phyloP scores from a whole-genome alignment of 2,329 filamentous ascomycete species.

The Colletotrichum musicola region DNA sequence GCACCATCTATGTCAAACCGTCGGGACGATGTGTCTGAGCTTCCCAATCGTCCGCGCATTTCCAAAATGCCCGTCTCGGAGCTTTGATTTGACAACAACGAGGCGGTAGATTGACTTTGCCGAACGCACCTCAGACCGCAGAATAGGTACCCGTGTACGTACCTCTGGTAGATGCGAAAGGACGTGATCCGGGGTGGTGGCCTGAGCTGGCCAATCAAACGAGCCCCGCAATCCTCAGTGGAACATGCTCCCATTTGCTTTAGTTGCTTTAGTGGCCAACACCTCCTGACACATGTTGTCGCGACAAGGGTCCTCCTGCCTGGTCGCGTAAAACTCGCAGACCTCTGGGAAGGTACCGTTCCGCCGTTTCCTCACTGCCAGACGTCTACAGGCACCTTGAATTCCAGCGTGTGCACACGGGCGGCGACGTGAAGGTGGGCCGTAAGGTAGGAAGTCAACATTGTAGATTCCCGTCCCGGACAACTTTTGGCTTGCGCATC shows the following conservation, averaged over 20 bases:
- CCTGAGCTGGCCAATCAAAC: constrained; percentile 36
- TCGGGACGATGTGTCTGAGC: constrained; percentile 31
- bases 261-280: constrained; percentile 39
- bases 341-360: constrained; percentile 24
- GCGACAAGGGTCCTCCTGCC: constrained; percentile 48
- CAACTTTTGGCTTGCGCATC: constrained; percentile 25
- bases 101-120: background rate
- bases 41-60: constrained; percentile 2
- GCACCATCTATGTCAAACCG: too few relatives aligned
- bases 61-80: constrained; percentile 10
- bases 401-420: too few relatives aligned
- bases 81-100: constrained; percentile 23
- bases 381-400: background rate
- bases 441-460: constrained; percentile 37
- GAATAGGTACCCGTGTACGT: too few relatives aligned
- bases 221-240: constrained; percentile 24
- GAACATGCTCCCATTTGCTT: constrained; percentile 17
- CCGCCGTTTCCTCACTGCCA: constrained; percentile 22
- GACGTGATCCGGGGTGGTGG: constrained; percentile 14
- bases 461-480: constrained; percentile 8
- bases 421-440: constrained; percentile 29
- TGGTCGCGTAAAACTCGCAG: constrained; percentile 38
- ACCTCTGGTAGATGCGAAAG: background rate
- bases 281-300: constrained; percentile 50
- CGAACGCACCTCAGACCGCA: too few relatives aligned